Evolutionary conservation across 306 rosid genomes (phyloP), one percentile per base, ranked within the genome.

Genomic region (Begonia fuchsioides): DNA sequence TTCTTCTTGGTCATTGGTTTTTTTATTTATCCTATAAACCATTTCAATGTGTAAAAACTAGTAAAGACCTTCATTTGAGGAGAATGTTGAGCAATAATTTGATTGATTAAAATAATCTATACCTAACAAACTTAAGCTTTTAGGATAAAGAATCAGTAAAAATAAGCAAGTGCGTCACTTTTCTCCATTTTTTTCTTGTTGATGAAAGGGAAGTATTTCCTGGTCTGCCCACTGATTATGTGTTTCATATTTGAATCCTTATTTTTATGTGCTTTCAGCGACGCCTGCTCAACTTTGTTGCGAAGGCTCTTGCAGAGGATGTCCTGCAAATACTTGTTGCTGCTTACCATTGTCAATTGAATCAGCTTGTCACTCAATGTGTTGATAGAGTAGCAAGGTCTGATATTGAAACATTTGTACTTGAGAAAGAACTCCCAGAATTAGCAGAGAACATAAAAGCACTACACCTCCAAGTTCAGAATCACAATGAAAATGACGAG

Each of bases 351-450:
- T 73, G 79, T 40, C 66, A 68, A 43, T 61, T 68, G 75, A 73
- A 43, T 18, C 75, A 55, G 58, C 72, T 73, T 53, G 49, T 64
- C 20, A 39, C 51, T 19, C 54, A 73, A 16, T 50, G 75, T 44
- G 12, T 60, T 14, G 66, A 73, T 12, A 53, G 79, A 60, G 71
- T 73, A 67, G 72, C 75, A 35, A 52, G 75, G 17, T 73, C 79
- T 12, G 69, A 64, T 68, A 58, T 68, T 43, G 75, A 73, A 32
- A 44, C n/a, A 43, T 43, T 65, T 43, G 57, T 63, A 13, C 68
- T 73, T 20, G 75, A 73, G 49, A 73, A 73, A 57, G 69, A 49
- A 55, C 72, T 73, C 61, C 79, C 79, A 2, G 38, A 50, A 61
- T 57, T 68, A 64, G 59, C 47, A 9, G 60, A 57, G 43, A 53